Evolutionary conservation across 176 grass and related monocot genomes (phyloP).

Genomic region (Raddia distichophylla): DNA sequence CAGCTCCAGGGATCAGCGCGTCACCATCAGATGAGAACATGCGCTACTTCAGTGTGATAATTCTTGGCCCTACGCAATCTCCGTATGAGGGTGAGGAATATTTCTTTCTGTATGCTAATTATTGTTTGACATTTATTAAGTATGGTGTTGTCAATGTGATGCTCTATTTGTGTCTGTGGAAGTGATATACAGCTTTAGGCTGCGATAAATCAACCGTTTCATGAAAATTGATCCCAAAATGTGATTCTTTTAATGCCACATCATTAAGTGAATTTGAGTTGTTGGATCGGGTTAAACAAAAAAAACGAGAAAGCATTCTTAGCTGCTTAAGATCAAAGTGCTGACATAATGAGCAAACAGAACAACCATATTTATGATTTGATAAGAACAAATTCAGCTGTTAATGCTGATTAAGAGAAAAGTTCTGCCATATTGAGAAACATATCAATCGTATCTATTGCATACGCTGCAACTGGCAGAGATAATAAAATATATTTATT

Average conservation of each 20-base stretch:
- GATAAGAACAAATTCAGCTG: not conserved
- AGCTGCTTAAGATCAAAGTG: not conserved
- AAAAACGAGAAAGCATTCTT: not conserved
- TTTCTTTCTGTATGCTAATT: constrained; percentile 35
- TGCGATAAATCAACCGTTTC: not conserved
- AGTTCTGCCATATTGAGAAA: constrained; percentile 1
- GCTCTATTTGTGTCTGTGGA: constrained; percentile 21
- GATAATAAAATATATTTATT: not conserved
- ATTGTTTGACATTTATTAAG: not conserved
- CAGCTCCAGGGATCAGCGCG: constrained; percentile 92
- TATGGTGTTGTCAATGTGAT: not conserved
- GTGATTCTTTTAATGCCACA: not conserved
- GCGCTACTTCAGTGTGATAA: constrained; percentile 99
- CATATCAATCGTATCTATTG: not conserved
- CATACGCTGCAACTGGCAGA: not conserved
- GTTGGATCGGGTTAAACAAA: not conserved
- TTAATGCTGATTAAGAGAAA: not conserved
- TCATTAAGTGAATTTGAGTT: not conserved
- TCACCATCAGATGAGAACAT: constrained; percentile 96
- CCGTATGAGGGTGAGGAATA: constrained; percentile 61
- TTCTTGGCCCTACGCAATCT: constrained; percentile 86
- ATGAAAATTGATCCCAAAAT: not conserved
- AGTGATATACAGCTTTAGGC: not conserved
- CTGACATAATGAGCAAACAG: not conserved
- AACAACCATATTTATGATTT: not conserved